Conservation (phyloP, 139 green algal species). For the Bryopsis sp. region DNA sequence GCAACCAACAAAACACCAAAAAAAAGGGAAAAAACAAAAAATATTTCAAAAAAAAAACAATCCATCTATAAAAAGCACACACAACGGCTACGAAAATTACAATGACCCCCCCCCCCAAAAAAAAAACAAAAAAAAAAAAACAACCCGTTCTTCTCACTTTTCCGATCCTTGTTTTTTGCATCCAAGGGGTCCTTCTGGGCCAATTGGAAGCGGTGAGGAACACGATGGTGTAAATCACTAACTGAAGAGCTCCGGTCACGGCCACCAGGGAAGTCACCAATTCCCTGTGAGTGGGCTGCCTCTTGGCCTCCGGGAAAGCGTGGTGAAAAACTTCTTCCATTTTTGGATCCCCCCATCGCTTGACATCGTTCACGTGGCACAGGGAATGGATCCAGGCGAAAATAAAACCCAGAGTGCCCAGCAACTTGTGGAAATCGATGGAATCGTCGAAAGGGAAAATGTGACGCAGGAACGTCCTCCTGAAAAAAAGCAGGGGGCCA, state of each 20-base stretch:
- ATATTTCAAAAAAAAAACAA: no score
- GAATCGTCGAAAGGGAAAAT: conserved; percentile 21
- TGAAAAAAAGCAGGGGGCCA: no score
- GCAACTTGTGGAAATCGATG: conserved; percentile 20
- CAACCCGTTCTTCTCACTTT: no score
- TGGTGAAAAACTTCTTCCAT: background rate
- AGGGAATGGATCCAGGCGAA: conserved; percentile 8
- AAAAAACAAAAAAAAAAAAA: no score
- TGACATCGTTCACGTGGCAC: conserved; percentile 4
- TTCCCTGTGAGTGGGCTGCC: conserved; percentile 2
- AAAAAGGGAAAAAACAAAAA: no score
- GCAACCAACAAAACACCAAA: no score
- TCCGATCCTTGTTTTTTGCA: no score
- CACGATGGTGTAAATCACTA: conserved; percentile 7
- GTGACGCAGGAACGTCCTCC: conserved; percentile 9
- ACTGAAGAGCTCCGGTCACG: background rate
- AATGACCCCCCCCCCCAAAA: no score
- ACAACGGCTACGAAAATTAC: no score
- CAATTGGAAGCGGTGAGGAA: no score
- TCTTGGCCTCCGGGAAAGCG: conserved; percentile 1
- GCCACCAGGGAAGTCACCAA: background rate
- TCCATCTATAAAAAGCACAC: no score
- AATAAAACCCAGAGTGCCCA: conserved; percentile 16
- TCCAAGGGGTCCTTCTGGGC: no score
- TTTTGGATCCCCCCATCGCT: background rate